Conservation (phyloP, 805 yeast species). For the Zygosaccharomyces gambellarensis region DNA sequence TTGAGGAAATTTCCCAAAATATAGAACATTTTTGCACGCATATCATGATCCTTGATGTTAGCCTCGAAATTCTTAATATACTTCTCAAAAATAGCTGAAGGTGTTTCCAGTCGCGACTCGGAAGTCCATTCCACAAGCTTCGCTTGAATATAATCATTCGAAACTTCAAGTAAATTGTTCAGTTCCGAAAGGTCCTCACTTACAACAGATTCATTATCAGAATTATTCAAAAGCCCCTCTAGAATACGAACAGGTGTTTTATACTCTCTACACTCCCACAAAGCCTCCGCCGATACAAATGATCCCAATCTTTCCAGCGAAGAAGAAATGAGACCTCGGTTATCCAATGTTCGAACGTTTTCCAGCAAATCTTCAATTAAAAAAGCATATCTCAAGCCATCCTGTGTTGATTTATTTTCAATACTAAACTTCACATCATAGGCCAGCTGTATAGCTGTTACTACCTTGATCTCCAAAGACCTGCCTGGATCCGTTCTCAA, state of each 20-base stretch:
- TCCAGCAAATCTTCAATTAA: constrained; percentile 13
- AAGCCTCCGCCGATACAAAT: constrained; percentile 45
- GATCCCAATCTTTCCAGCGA: constrained; percentile 26
- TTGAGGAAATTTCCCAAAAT: constrained; percentile 72
- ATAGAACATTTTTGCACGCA: constrained; percentile 47
- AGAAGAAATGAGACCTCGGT: not conserved
- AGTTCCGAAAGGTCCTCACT: not conserved
- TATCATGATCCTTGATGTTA: constrained; percentile 20
- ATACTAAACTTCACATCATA: constrained; percentile 12
- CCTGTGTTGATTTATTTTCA: constrained; percentile 19
- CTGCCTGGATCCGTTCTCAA: not conserved
- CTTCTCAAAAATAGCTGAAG: constrained; percentile 50
- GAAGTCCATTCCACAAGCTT: constrained; percentile 64
- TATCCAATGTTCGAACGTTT: not conserved
- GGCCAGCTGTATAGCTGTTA: constrained; percentile 9
- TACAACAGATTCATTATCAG: not conserved
- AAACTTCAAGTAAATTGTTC: constrained; percentile 11
- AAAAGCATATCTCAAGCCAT: constrained; percentile 20
- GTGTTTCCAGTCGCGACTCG: constrained; percentile 62
- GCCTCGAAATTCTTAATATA: constrained; percentile 44
- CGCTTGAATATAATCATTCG: constrained; percentile 34
- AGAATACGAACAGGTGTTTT: constrained; percentile 54
- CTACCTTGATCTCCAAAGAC: constrained; percentile 3
- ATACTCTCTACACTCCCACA: constrained; percentile 62
- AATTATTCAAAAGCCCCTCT: constrained; percentile 28